Conservation (phyloP, 768 basidiomycete species). For the Daedalea quercina region DNA sequence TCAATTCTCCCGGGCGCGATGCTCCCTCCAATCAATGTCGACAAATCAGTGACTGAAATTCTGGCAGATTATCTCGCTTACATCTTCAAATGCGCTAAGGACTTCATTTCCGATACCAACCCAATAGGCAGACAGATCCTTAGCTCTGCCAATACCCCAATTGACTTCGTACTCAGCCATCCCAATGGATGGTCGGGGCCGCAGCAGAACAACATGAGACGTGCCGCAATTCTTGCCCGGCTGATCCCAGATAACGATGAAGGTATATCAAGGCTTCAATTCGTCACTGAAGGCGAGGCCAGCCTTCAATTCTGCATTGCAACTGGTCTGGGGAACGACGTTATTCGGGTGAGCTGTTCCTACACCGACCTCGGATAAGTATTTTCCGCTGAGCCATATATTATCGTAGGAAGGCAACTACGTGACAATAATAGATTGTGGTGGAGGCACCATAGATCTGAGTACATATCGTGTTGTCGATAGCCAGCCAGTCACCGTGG, state of each 20-base stretch:
- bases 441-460: slow-evolving; percentile 59
- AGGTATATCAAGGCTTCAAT: slow-evolving; percentile 38
- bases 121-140: slow-evolving; percentile 38
- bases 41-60: slow-evolving; percentile 35
- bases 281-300: slow-evolving; percentile 59
- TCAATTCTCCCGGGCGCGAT: slow-evolving; percentile 25
- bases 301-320: slow-evolving; percentile 51
- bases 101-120: slow-evolving; percentile 43
- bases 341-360: slow-evolving; percentile 22
- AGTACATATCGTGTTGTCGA: slow-evolving; percentile 42
- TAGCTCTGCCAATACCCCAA: slow-evolving; percentile 29
- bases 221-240: slow-evolving; percentile 44
- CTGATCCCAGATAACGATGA: slow-evolving; percentile 35
- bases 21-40: slow-evolving; percentile 26
- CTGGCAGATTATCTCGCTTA: slow-evolving; percentile 43
- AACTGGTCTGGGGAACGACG: slow-evolving; percentile 35
- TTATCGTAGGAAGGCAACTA: slow-evolving; percentile 35
- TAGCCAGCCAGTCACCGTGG: slow-evolving; percentile 25
- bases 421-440: slow-evolving; percentile 50
- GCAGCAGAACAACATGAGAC: slow-evolving; percentile 51
- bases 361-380: no score
- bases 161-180: slow-evolving; percentile 51
- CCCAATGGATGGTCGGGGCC: slow-evolving; percentile 62
- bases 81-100: slow-evolving; percentile 34
- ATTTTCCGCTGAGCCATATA: neutral